phyloP scores from a whole-genome alignment of 2,329 filamentous ascomycete species.

The Fusarium chaquense region DNA sequence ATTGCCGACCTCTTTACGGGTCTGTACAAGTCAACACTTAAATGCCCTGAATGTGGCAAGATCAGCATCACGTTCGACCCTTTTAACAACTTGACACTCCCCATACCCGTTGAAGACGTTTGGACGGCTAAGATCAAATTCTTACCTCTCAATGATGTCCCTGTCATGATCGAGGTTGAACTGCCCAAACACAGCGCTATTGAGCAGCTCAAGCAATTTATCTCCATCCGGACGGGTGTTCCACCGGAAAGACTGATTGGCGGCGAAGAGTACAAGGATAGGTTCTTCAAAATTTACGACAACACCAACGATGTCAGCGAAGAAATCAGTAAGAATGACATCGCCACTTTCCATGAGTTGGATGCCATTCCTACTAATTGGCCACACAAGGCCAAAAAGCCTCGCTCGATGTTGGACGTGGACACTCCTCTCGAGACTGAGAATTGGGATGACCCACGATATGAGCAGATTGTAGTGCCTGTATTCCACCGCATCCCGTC shows the following conservation, averaged over 20 bases:
- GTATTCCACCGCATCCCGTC: conserved; percentile 71
- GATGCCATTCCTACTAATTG: conserved; percentile 84
- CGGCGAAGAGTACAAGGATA: conserved; percentile 83
- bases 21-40: conserved; percentile 97
- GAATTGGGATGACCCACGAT: conserved; percentile 70
- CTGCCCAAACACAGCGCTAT: conserved; percentile 81
- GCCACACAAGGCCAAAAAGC: conserved; percentile 67
- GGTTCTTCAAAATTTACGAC: conserved; percentile 88
- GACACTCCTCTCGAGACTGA: conserved; percentile 56
- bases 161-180: conserved; percentile 81
- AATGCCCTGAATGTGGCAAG: conserved; percentile 91
- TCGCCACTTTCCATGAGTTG: conserved; percentile 80
- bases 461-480: conserved; percentile 77
- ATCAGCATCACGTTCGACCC: conserved; percentile 99
- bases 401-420: conserved; percentile 64
- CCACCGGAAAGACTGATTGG: conserved; percentile 76
- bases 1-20: conserved; percentile 96
- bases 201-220: conserved; percentile 74
- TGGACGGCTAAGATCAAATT: conserved; percentile 83
- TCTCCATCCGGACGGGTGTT: conserved; percentile 76
- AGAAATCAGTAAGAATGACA: conserved; percentile 74
- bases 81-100: conserved; percentile 93
- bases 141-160: conserved; percentile 78
- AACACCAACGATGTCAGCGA: conserved; percentile 77
- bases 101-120: conserved; percentile 86